A percentile compares a stretch with the other conserved stretches of the same genome.
These are phyloP conservation scores for Alnus glutinosa DNA, from an alignment of 306 rosid species.

Conservation along the genomic window DNA sequence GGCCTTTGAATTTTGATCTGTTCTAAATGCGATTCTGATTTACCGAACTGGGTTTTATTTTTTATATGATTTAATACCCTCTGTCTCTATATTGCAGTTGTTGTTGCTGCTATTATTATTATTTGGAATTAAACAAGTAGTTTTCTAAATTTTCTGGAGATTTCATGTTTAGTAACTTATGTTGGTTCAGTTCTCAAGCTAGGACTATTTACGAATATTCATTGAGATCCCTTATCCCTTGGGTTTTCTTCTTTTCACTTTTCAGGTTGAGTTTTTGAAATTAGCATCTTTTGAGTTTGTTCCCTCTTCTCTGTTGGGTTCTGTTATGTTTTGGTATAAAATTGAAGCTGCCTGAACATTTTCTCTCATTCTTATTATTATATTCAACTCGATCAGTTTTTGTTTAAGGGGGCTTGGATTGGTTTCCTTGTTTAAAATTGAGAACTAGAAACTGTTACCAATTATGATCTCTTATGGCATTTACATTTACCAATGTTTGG, in stretches of 20 bases:
- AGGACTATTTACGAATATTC: background rate
- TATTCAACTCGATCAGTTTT: background rate
- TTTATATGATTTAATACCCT: no score
- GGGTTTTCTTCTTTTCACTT: conserved; percentile 1
- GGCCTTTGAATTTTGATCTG: background rate
- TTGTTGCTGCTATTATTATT: no score
- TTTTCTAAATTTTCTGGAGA: background rate
- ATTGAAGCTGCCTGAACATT: background rate
- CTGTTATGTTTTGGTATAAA: background rate
- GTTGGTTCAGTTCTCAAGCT: background rate
- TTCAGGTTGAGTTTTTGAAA: conserved; percentile 7
- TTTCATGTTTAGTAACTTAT: background rate
- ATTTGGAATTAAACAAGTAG: background rate
- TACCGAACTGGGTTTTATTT: background rate
- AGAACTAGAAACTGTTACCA: background rate
- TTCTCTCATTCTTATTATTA: conserved; percentile 13
- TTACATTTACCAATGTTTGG: background rate
- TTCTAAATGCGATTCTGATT: background rate
- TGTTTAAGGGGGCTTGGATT: conserved; percentile 4
- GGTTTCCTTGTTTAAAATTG: background rate
- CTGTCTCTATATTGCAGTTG: no score
- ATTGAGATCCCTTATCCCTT: background rate
- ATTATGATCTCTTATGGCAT: background rate
- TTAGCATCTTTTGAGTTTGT: background rate
- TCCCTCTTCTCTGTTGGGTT: conserved; percentile 2